Conservation (phyloP, 1,139 yeast species). For the Hanseniaspora sp. region DNA sequence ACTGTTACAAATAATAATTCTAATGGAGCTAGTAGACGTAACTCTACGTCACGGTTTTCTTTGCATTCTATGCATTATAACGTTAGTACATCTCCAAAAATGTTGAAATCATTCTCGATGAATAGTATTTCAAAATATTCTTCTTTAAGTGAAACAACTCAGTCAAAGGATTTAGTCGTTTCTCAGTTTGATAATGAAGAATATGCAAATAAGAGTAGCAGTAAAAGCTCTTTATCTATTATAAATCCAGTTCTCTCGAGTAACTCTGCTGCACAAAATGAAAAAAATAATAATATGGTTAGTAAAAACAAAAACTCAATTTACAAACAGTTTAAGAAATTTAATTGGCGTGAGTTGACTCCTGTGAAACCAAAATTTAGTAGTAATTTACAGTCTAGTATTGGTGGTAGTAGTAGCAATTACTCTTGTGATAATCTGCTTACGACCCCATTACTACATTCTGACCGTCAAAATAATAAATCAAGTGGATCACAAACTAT, state of each 20-base stretch:
- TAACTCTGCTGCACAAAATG: background rate
- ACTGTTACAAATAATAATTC: background rate
- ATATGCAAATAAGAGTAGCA: background rate
- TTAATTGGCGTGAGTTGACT: slow-evolving; percentile 5
- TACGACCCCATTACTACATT: background rate
- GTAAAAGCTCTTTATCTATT: background rate
- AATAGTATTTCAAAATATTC: background rate
- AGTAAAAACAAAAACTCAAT: slow-evolving; percentile 8
- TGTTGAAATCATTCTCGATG: background rate
- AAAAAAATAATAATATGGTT: background rate
- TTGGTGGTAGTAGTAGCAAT: background rate
- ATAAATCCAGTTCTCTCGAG: background rate
- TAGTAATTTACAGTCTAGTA: background rate
- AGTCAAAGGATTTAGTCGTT: background rate
- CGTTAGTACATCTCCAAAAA: background rate
- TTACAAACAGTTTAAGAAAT: slow-evolving; percentile 11
- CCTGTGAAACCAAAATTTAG: background rate
- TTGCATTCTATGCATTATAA: background rate
- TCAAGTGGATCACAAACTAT: background rate
- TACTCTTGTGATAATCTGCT: background rate
- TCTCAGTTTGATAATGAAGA: background rate
- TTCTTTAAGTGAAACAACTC: background rate
- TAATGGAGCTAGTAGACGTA: background rate
- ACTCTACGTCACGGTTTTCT: background rate
- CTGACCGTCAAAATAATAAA: background rate